phyloP scores from a whole-genome alignment of 768 basidiomycete species.

The Tricholoma hemisulphureum region DNA sequence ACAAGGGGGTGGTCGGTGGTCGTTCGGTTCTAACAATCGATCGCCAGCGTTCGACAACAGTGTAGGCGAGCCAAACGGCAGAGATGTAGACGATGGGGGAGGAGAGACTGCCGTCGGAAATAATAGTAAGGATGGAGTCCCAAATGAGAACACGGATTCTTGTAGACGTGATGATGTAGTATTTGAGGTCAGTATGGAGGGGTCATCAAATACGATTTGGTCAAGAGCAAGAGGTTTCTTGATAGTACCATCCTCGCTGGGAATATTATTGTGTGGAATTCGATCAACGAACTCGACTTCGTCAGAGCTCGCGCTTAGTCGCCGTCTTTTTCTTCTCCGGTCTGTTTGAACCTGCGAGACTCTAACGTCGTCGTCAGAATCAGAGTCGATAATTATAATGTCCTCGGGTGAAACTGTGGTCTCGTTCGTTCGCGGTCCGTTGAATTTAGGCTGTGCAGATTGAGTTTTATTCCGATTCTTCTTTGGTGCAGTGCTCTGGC shows the following conservation, averaged over 20 bases:
- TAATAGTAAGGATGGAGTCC: conserved; percentile 19
- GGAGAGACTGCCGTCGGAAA: not conserved
- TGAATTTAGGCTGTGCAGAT: conserved; percentile 3
- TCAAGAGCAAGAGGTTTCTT: not conserved
- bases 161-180: not conserved
- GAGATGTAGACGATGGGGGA: conserved; percentile 1
- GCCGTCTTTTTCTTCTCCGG: conserved; percentile 18
- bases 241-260: not conserved
- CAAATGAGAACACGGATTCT: conserved; percentile 12
- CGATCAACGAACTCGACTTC: conserved; percentile 34
- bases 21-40: not conserved
- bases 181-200: not conserved
- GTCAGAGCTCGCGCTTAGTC: conserved; percentile 24
- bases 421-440: not conserved
- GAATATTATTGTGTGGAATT: not conserved
- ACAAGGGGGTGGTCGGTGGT: not conserved
- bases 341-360: conserved; percentile 9
- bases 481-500: conserved; percentile 14
- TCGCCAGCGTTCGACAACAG: conserved; percentile 9
- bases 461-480: conserved; percentile 3
- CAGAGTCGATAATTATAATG: conserved; percentile 64
- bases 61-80: conserved; percentile 19
- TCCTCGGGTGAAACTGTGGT: conserved; percentile 26
- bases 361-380: conserved; percentile 40
- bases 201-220: not conserved